A percentile compares a stretch with the other conserved stretches of the same genome.
phyloP scores from a whole-genome alignment of 495 filamentous ascomycete genomes.

The Cairneyella variabilis region DNA sequence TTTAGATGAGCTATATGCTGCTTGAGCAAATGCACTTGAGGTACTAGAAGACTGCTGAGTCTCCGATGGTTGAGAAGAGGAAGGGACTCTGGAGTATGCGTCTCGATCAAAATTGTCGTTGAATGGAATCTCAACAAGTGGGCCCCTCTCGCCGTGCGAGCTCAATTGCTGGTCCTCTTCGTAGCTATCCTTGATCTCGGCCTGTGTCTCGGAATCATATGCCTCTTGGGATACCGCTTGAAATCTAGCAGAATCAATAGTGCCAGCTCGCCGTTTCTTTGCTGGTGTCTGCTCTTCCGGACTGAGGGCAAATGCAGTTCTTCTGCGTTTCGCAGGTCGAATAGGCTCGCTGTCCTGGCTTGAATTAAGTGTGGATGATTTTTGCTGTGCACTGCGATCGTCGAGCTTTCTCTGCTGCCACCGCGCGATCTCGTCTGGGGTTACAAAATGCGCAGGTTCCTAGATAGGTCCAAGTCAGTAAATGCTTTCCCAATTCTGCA shows the following conservation, averaged over 20 bases:
- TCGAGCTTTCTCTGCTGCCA: slow-evolving; percentile 17
- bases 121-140: slow-evolving; percentile 14
- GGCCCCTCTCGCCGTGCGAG: not conserved
- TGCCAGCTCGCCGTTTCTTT: slow-evolving; percentile 10
- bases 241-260: slow-evolving; percentile 9
- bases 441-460: slow-evolving; percentile 19
- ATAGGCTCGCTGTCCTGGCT: slow-evolving; percentile 11
- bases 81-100: slow-evolving; percentile 11
- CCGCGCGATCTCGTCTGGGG: slow-evolving; percentile 1
- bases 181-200: slow-evolving; percentile 26
- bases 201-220: not conserved
- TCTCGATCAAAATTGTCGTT: slow-evolving; percentile 15
- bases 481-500: not conserved
- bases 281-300: not conserved
- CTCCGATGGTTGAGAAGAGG: slow-evolving; percentile 18
- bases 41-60: not conserved
- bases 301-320: not conserved
- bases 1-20: not conserved
- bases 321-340: slow-evolving; percentile 14
- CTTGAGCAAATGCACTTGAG: not conserved
- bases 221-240: slow-evolving; percentile 13
- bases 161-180: slow-evolving; percentile 18
- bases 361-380: not conserved
- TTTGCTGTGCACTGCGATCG: not conserved
- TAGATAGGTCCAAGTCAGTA: too few relatives aligned